These are phyloP conservation scores for Stereum hirsutum DNA, from an alignment of 1,284 basidiomycete genomes.

Conservation along the genomic window DNA sequence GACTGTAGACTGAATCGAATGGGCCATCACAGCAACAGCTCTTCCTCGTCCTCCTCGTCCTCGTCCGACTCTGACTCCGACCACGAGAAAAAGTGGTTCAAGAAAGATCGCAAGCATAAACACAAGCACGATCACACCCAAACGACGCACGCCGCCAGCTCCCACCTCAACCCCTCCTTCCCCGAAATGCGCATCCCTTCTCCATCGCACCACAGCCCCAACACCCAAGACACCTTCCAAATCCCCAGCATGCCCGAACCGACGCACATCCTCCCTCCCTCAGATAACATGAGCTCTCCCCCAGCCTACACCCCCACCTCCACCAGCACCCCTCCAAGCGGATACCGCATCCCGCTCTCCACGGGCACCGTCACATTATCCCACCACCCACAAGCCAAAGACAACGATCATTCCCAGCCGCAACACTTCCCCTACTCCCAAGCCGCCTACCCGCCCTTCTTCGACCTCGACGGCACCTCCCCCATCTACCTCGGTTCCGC, in stretches of 20 bases:
- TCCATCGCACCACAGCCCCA: background rate
- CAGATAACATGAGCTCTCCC: constrained; percentile 16
- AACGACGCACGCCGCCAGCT: background rate
- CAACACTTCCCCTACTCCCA: constrained; percentile 34
- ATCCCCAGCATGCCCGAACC: constrained; percentile 6
- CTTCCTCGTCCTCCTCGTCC: constrained; percentile 14
- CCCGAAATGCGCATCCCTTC: background rate
- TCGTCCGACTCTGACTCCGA: constrained; percentile 10
- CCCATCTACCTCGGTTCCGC: constrained; percentile 68
- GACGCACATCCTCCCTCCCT: background rate
- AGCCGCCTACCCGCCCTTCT: constrained; percentile 34
- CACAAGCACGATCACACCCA: background rate
- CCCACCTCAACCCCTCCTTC: background rate
- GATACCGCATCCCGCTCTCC: constrained; percentile 49
- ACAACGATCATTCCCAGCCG: too few relatives aligned
- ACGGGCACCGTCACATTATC: constrained; percentile 20
- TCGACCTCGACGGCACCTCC: constrained; percentile 41
- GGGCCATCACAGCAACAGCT: constrained; percentile 18
- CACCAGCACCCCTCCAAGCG: constrained; percentile 33
- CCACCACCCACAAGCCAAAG: too few relatives aligned
- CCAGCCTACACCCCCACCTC: background rate
- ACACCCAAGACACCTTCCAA: background rate
- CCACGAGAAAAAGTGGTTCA: constrained; percentile 6
- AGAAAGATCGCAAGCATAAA: constrained; percentile 15
- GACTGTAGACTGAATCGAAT: constrained; percentile 7